Conservation (phyloP, 768 basidiomycete genomes). For the Suillus plorans region DNA sequence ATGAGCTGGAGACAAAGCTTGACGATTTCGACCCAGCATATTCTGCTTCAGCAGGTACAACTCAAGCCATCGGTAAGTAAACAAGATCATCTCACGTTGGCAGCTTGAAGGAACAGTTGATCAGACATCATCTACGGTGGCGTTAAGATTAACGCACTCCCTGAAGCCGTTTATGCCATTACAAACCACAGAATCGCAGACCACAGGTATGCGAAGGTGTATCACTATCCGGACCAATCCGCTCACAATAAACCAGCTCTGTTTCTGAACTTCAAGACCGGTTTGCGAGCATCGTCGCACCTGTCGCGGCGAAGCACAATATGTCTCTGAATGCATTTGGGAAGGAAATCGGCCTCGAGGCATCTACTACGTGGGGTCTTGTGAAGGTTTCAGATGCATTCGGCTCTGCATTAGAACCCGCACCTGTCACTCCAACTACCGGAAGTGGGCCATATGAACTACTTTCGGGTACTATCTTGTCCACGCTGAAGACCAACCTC, state of each 20-base stretch:
- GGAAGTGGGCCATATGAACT: slow-evolving; percentile 38
- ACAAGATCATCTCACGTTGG: slow-evolving; percentile 27
- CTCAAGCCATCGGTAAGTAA: slow-evolving; percentile 29
- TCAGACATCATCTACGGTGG: slow-evolving; percentile 43
- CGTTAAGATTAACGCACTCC: slow-evolving; percentile 47
- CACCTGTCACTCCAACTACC: slow-evolving; percentile 41
- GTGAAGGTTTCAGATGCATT: slow-evolving; percentile 39
- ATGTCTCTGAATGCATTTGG: slow-evolving; percentile 44
- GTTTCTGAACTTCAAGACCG: slow-evolving; percentile 12
- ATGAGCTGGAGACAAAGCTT: slow-evolving; percentile 17
- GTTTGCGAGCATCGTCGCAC: slow-evolving; percentile 11
- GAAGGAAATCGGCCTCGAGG: slow-evolving; percentile 21
- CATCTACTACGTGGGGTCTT: slow-evolving; percentile 33
- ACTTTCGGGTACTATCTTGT: slow-evolving; percentile 44
- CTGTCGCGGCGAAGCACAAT: slow-evolving; percentile 35
- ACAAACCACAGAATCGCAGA: slow-evolving; percentile 36
- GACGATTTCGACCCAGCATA: slow-evolving; percentile 21
- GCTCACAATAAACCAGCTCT: slow-evolving; percentile 9
- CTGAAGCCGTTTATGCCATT: slow-evolving; percentile 39
- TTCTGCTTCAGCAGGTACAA: slow-evolving; percentile 23
- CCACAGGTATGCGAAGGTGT: slow-evolving; percentile 22
- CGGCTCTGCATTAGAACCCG: slow-evolving; percentile 35
- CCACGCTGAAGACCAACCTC: slow-evolving; percentile 35
- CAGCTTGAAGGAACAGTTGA: slow-evolving; percentile 24
- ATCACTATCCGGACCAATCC: not conserved